phyloP scores from a whole-genome alignment of 2,329 filamentous ascomycete genomes.

The Alternaria gansuensis region DNA sequence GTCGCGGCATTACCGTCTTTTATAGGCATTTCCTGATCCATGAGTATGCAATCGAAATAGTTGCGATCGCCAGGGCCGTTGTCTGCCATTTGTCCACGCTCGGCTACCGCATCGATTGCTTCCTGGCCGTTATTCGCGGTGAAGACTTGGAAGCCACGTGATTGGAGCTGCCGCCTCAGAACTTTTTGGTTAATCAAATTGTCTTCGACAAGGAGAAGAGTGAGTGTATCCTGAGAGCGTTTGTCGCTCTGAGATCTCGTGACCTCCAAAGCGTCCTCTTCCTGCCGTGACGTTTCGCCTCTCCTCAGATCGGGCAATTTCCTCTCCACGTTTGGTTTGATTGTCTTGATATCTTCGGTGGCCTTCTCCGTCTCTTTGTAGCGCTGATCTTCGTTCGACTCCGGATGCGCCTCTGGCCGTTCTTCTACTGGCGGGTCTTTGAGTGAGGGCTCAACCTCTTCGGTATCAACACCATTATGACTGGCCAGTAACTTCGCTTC shows the following conservation, averaged over 20 bases:
- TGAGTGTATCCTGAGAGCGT: slow-evolving; percentile 31
- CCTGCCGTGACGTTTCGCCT: slow-evolving; percentile 43
- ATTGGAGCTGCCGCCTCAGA: slow-evolving; percentile 59
- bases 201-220: slow-evolving; percentile 59
- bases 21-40: slow-evolving; percentile 58
- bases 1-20: slow-evolving; percentile 56
- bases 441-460: slow-evolving; percentile 36
- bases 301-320: slow-evolving; percentile 26
- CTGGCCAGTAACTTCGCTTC: slow-evolving; percentile 18
- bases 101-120: slow-evolving; percentile 54
- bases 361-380: slow-evolving; percentile 37
- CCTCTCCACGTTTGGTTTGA: slow-evolving; percentile 20
- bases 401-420: slow-evolving; percentile 40
- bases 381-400: slow-evolving; percentile 30
- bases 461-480: slow-evolving; percentile 22
- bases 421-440: slow-evolving; percentile 47
- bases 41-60: slow-evolving; percentile 55
- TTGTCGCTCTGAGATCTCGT: slow-evolving; percentile 34
- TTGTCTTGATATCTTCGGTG: slow-evolving; percentile 22
- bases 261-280: slow-evolving; percentile 24
- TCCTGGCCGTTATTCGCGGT: slow-evolving; percentile 57
- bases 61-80: slow-evolving; percentile 31
- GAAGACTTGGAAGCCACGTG: slow-evolving; percentile 54
- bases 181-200: slow-evolving; percentile 62
- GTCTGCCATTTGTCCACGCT: slow-evolving; percentile 31